Evolutionary conservation across 306 rosid genomes (phyloP), one percentile per base, ranked within the genome.

Genomic region (Pyrus betulifolia): DNA sequence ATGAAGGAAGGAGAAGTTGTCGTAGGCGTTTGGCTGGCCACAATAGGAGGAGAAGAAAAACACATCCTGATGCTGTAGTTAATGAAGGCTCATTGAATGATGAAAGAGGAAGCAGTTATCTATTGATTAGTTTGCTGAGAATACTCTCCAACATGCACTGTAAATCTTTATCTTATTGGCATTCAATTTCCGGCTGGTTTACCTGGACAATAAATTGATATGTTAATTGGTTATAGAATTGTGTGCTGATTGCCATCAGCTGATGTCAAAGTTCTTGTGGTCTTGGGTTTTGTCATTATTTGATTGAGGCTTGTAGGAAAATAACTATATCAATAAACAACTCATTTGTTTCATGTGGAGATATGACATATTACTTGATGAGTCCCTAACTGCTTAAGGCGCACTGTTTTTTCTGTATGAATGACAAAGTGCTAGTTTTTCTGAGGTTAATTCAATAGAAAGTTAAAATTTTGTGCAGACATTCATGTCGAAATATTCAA

Each of bases 1-100:
- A 93, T 78, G 98, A 93, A 77, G 98, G 97, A 81, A 93, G 86
- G 86, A 85, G 98, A 77, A 93, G 98, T 88, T 93, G 98, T 69
- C 93, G 98, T 60, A 85, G 97, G 83, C 93, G 97, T 66, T 80
- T 93, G 79, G 98, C 96, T 19, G 97, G 97, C 72, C 98, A 93
- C 60, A 93, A 93, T 61, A 88, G 80, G 85, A 86, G 97, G 76
- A 91, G 98, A 80, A 88, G 98, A 77, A 91, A 91, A 80, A 87
- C 87, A 3, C 87, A 91, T 82, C 96, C 97, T 6, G 97, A 88
- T 35, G 71, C 85, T 38, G 90, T 70, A 51, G 88, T 74, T 30
- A 91, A 85, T 77, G 93, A 88, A 84, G 88, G 83, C 67, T 84
- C 95, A 30, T 75, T 82, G 72, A 86, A 84, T 49, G 92, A 85